Evolutionary conservation across 768 basidiomycete species (phyloP).

Genomic region (Lactarius sp.): DNA sequence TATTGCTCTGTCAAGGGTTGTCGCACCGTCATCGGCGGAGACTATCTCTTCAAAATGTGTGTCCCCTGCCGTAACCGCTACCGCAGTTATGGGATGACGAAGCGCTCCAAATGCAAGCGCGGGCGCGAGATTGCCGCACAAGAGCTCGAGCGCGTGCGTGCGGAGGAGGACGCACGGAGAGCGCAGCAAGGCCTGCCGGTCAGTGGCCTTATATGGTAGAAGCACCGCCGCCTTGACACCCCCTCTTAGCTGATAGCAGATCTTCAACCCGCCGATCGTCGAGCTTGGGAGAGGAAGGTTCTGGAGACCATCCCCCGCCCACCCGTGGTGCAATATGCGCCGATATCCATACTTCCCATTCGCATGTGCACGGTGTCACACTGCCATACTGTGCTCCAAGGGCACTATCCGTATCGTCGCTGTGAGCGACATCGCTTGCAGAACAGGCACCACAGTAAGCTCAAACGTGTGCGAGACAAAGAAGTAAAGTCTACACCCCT

Average conservation of each 20-base stretch:
- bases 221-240: neutral
- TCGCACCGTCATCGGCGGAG: conserved; percentile 41
- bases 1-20: conserved; percentile 55
- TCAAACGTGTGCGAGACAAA: conserved; percentile 50
- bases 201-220: conserved; percentile 21
- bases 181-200: conserved; percentile 37
- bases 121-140: conserved; percentile 41
- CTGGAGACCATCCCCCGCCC: conserved; percentile 13
- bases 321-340: conserved; percentile 17
- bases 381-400: conserved; percentile 48
- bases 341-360: conserved; percentile 31
- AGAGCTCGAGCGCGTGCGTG: conserved; percentile 37
- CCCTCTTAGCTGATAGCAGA: conserved; percentile 35
- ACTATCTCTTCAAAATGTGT: conserved; percentile 30
- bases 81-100: conserved; percentile 49
- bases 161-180: conserved; percentile 38
- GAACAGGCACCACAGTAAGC: conserved; percentile 48
- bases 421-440: conserved; percentile 55
- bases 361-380: conserved; percentile 57
- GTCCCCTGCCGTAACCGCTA: conserved; percentile 44
- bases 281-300: conserved; percentile 25
- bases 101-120: conserved; percentile 49
- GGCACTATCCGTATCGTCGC: conserved; percentile 45
- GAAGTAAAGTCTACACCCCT: conserved; percentile 36
- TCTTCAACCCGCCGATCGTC: conserved; percentile 25